Evolutionary conservation across 345 rosid species (phyloP).

Genomic region (Capsella bursapastoris): DNA sequence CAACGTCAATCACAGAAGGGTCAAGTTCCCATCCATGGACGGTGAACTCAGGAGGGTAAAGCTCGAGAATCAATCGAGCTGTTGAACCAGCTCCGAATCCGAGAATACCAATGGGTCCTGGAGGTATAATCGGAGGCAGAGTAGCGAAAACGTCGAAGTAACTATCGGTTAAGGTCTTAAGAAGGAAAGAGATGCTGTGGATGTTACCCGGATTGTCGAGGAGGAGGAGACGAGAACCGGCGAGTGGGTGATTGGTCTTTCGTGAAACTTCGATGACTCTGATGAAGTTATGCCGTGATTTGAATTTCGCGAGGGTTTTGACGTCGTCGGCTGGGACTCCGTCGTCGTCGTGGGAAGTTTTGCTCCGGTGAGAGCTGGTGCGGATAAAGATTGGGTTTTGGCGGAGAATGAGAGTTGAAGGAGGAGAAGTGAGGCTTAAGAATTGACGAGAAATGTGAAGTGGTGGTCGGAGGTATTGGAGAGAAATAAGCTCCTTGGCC

Average conservation of each 20-base stretch:
- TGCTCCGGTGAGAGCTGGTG: conserved; percentile 26
- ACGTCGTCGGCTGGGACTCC: conserved; percentile 76
- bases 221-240: conserved; percentile 66
- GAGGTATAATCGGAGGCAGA: conserved; percentile 71
- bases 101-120: conserved; percentile 77
- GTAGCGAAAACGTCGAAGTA: conserved; percentile 90
- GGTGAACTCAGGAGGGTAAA: conserved; percentile 58
- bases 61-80: conserved; percentile 67
- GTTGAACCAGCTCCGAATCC: conserved; percentile 91
- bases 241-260: conserved; percentile 70
- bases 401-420: conserved; percentile 29
- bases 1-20: conserved; percentile 77
- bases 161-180: conserved; percentile 66
- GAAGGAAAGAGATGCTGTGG: conserved; percentile 84
- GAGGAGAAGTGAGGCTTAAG: conserved; percentile 5
- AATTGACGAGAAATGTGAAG: conserved; percentile 19
- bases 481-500: conserved; percentile 30
- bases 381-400: conserved; percentile 37
- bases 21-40: conserved; percentile 96
- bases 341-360: conserved; percentile 46
- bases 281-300: conserved; percentile 79
- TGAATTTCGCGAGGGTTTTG: conserved; percentile 68
- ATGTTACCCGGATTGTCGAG: conserved; percentile 88
- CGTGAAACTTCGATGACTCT: conserved; percentile 79
- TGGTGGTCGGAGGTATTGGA: conserved; percentile 36